Evolutionary conservation across 1,284 basidiomycete species (phyloP).

Genomic region (Rugosomyces carneus): DNA sequence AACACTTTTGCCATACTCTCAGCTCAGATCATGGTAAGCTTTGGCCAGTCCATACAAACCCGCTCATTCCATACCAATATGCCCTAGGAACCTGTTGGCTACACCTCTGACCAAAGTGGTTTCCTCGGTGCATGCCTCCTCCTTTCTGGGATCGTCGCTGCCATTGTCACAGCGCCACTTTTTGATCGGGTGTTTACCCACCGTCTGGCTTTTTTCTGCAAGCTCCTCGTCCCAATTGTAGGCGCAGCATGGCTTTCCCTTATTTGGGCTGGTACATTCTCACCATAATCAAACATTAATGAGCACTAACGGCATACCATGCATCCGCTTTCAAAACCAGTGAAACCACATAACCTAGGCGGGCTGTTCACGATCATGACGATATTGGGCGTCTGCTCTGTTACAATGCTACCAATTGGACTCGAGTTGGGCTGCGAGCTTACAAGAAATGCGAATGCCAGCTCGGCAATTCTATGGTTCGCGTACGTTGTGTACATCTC

Average conservation of each 20-base stretch:
- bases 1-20: constrained; percentile 59
- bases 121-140: constrained; percentile 65
- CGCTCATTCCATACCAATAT: not conserved
- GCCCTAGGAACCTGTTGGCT: constrained; percentile 63
- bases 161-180: constrained; percentile 60
- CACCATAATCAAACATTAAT: not conserved
- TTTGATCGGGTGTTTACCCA: constrained; percentile 74
- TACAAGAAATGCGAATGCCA: constrained; percentile 70
- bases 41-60: not conserved
- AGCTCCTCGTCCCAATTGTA: constrained; percentile 55
- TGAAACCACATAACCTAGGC: constrained; percentile 50
- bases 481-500: constrained; percentile 32
- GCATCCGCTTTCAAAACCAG: constrained; percentile 27
- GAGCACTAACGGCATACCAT: not conserved
- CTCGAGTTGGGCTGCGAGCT: constrained; percentile 74
- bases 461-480: constrained; percentile 70
- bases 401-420: constrained; percentile 67
- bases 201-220: constrained; percentile 54
- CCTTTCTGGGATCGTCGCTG: constrained; percentile 61
- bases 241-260: constrained; percentile 61
- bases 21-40: constrained; percentile 57
- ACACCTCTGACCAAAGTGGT: constrained; percentile 56
- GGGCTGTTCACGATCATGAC: constrained; percentile 61
- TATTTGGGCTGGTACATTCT: constrained; percentile 65
- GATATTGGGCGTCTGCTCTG: constrained; percentile 55